Conservation (phyloP, 1,139 yeast species). For the Suhomyces guaymorum region DNA sequence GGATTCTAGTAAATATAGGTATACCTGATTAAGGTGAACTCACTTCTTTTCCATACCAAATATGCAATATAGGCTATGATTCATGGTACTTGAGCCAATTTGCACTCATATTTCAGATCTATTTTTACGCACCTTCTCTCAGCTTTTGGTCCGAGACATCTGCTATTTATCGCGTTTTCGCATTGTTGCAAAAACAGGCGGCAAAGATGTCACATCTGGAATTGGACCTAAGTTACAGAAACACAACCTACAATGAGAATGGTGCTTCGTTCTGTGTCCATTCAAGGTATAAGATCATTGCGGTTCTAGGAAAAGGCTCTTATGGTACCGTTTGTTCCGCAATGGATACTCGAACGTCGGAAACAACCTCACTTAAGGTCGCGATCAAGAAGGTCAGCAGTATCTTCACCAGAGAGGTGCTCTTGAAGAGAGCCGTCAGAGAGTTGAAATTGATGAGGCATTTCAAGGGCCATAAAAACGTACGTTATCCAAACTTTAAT, state of each 20-base stretch:
- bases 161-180: no score
- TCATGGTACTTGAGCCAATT: no score
- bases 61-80: no score
- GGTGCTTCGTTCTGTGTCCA: conserved; percentile 62
- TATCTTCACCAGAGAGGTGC: conserved; percentile 63
- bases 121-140: no score
- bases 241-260: conserved; percentile 10
- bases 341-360: conserved; percentile 60
- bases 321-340: conserved; percentile 91
- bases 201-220: neutral
- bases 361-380: conserved; percentile 27
- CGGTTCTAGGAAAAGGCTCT: conserved; percentile 80
- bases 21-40: no score
- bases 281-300: conserved; percentile 60
- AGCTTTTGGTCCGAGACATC: no score
- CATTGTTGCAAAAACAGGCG: neutral
- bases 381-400: conserved; percentile 81
- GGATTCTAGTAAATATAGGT: no score
- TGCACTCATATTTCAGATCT: no score
- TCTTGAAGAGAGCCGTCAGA: conserved; percentile 73
- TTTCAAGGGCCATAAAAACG: conserved; percentile 79
- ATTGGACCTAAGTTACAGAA: neutral
- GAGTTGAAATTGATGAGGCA: conserved; percentile 77
- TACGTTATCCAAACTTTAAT: conserved; percentile 20
- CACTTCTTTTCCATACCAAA: no score